phyloP scores from a whole-genome alignment of 441 rosid species.

The Adansonia grandidieri region DNA sequence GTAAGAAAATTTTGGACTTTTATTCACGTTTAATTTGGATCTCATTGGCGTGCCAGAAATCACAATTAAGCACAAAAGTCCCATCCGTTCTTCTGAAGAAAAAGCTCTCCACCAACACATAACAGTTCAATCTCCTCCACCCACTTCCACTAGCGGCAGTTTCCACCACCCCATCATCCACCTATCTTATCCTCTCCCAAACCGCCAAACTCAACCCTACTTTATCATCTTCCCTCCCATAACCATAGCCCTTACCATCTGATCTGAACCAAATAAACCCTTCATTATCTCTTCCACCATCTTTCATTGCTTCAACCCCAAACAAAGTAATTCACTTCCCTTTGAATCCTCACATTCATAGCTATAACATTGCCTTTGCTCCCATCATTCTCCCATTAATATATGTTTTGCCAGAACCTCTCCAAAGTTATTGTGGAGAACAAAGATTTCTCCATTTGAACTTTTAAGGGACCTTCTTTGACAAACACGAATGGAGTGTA shows the following conservation, averaged over 20 bases:
- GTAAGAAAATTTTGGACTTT: too few relatives aligned
- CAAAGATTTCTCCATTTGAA: conserved; percentile 20
- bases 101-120: conserved; percentile 29
- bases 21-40: conserved; percentile 7
- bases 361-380: background rate
- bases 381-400: conserved; percentile 21
- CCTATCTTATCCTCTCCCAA: conserved; percentile 22
- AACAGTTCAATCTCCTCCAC: conserved; percentile 18
- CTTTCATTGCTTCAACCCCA: conserved; percentile 19
- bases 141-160: background rate
- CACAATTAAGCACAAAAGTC: conserved; percentile 26
- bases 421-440: conserved; percentile 22
- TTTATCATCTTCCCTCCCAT: background rate
- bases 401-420: background rate
- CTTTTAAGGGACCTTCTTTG: background rate
- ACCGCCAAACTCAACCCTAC: conserved; percentile 19
- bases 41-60: conserved; percentile 13
- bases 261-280: conserved; percentile 24
- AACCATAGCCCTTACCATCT: too few relatives aligned
- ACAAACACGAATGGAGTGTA: background rate
- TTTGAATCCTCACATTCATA: conserved; percentile 14
- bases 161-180: conserved; percentile 18
- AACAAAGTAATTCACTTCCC: conserved; percentile 19
- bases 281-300: background rate
- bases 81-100: conserved; percentile 29